Evolutionary conservation across 2,329 filamentous ascomycete genomes (phyloP).

Genomic region (Rugonectria rugulosa): DNA sequence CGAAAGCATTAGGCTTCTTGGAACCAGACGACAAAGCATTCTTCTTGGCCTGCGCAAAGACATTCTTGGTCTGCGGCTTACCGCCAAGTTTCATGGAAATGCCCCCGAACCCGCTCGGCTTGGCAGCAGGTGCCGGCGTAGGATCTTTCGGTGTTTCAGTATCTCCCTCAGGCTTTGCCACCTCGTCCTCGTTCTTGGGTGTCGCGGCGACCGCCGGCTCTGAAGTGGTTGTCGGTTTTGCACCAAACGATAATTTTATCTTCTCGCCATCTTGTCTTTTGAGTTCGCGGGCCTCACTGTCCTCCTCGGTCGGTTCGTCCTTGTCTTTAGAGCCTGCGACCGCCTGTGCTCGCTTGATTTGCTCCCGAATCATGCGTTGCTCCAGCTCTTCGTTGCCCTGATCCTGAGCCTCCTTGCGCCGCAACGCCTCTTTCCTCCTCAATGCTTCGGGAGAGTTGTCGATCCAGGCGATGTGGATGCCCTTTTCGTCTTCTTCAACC

Average conservation of each 20-base stretch:
- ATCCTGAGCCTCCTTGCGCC: conserved; percentile 85
- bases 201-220: conserved; percentile 30
- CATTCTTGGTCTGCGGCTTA: conserved; percentile 77
- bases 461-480: conserved; percentile 86
- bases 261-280: conserved; percentile 77
- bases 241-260: conserved; percentile 74
- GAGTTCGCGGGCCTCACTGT: conserved; percentile 55
- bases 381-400: conserved; percentile 91
- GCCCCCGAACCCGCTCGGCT: conserved; percentile 45
- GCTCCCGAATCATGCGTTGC: conserved; percentile 80
- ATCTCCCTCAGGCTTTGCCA: conserved; percentile 8
- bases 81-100: conserved; percentile 71
- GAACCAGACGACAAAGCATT: conserved; percentile 68
- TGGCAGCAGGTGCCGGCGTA: conserved; percentile 34
- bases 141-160: conserved; percentile 16
- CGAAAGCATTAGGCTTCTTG: conserved; percentile 67
- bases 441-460: conserved; percentile 90
- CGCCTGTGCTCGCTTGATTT: conserved; percentile 78
- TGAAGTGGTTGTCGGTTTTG: conserved; percentile 43
- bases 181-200: conserved; percentile 11
- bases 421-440: conserved; percentile 78
- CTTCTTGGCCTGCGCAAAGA: conserved; percentile 73
- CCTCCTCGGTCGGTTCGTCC: conserved; percentile 49
- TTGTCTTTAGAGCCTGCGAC: conserved; percentile 51
- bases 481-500: conserved; percentile 89